phyloP scores from a whole-genome alignment of 805 yeast species.

The Blastobotrys americana region DNA sequence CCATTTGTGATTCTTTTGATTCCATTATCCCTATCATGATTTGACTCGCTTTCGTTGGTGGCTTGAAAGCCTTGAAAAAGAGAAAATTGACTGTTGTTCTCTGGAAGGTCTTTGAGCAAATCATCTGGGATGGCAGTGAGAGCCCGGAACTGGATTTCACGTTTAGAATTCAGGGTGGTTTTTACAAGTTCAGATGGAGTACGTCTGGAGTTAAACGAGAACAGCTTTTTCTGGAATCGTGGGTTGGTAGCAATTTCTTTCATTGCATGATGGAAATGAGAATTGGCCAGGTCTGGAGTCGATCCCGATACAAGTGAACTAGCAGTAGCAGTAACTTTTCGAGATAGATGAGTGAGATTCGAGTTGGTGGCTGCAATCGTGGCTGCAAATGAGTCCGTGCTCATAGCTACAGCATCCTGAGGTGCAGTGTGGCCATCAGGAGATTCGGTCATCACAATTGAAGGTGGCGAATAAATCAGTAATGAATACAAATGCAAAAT shows the following conservation, averaged over 20 bases:
- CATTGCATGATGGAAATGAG: conserved; percentile 41
- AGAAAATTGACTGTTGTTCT: conserved; percentile 35
- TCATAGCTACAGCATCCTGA: no score
- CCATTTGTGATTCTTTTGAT: conserved; percentile 23
- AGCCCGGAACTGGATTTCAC: conserved; percentile 41
- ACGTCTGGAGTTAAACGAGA: conserved; percentile 25
- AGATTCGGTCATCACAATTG: no score
- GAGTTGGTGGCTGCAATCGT: conserved; percentile 34
- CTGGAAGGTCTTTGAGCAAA: conserved; percentile 48
- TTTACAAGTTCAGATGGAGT: conserved; percentile 32
- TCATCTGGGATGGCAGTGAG: conserved; percentile 55
- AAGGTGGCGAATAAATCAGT: no score
- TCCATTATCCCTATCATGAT: conserved; percentile 16
- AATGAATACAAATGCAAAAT: no score
- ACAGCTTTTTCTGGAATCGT: conserved; percentile 35
- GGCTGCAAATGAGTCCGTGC: conserved; percentile 29
- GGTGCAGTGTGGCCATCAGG: no score
- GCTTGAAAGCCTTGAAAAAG: conserved; percentile 67
- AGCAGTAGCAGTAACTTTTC: conserved; percentile 35
- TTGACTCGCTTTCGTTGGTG: conserved; percentile 22
- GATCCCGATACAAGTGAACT: conserved; percentile 23
- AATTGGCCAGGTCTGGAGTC: conserved; percentile 29
- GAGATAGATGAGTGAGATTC: conserved; percentile 32
- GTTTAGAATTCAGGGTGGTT: conserved; percentile 21
- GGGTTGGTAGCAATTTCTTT: conserved; percentile 37